Base-by-base conservation (phyloP, 768 basidiomycete species). In the Cantharellus anzutake region DNA sequence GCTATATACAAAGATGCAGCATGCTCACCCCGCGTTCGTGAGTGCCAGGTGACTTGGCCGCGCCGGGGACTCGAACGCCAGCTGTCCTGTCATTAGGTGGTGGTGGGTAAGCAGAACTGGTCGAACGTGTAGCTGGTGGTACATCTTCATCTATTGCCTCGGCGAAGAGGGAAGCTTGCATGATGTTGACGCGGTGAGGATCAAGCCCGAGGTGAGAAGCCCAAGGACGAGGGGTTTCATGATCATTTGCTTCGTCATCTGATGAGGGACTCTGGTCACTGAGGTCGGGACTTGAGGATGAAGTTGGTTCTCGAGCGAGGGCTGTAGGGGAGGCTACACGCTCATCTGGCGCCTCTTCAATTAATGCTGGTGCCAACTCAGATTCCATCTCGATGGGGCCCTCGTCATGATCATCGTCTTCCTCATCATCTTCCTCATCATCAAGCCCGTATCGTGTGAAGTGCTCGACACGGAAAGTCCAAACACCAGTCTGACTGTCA, bases 401-500 rank as follows among this genome's bases (percentile, higher is more conserved):
- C 14, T 42, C 14, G 2, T 29, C 51, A 7, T 16, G 20, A 20
- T 20, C 34, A 42, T 52, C 51, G 41, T 65, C 65, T 14, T 62
- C 63, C n/a, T 60, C 62, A n/a, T 63, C 62, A 3, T 66, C 65
- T 16, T 62, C 60, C 16, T 63, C 64, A 11, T 60, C 65, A 57
- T 60, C 64, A 40, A 66, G 56, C 5, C 65, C 65, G 50, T 66
- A 66, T 34, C 64, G 60, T 20, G 69, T 70, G 75, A 97, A 99
- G 73, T 94, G 90, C 68, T 91, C 83, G 63, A 98, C 96, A 39
- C 76, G 81, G 72, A 99, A 98, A 56, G 81, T 84, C 94, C 94
- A 97, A 70, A 79, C 83, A 57, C 96, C 96, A 65, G 82, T 80
- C 65, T 74, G 74, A 59, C 81, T 76, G 60, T 91, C 84, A 69